These are phyloP conservation scores for Aspergillus fijiensis DNA, from an alignment of 2,329 filamentous ascomycete genomes.

Conservation along the genomic window DNA sequence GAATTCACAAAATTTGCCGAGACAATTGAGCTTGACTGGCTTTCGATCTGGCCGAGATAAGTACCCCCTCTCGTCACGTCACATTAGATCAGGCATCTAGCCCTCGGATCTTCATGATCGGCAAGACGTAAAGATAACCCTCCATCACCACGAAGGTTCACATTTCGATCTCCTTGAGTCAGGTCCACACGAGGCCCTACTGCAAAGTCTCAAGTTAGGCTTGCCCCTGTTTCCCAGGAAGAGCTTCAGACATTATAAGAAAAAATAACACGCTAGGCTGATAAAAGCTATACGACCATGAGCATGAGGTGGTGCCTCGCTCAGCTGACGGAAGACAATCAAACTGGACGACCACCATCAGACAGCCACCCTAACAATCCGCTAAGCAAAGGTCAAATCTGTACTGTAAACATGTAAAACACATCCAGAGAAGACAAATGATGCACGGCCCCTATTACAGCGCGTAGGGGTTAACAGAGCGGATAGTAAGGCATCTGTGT, in stretches of 20 bases:
- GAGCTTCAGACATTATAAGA: constrained; percentile 17
- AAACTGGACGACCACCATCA: constrained; percentile 15
- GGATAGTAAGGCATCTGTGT: constrained; percentile 50
- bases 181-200: neutral
- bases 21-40: constrained; percentile 9
- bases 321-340: constrained; percentile 11
- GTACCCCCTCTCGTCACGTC: constrained; percentile 5
- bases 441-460: constrained; percentile 33
- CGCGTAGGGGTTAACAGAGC: constrained; percentile 53
- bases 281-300: constrained; percentile 23
- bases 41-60: constrained; percentile 15
- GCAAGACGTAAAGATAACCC: neutral
- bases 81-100: neutral
- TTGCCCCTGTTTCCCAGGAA: constrained; percentile 10
- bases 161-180: neutral
- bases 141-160: neutral
- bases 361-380: constrained; percentile 10
- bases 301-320: constrained; percentile 8
- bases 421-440: constrained; percentile 24
- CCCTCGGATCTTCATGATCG: neutral
- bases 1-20: constrained; percentile 23
- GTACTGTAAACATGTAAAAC: constrained; percentile 27
- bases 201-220: constrained; percentile 1
- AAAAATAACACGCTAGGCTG: constrained; percentile 24
- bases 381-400: constrained; percentile 16